Conservation (phyloP, 352 stramenopile genomes). For the Phytophthora litchii region DNA sequence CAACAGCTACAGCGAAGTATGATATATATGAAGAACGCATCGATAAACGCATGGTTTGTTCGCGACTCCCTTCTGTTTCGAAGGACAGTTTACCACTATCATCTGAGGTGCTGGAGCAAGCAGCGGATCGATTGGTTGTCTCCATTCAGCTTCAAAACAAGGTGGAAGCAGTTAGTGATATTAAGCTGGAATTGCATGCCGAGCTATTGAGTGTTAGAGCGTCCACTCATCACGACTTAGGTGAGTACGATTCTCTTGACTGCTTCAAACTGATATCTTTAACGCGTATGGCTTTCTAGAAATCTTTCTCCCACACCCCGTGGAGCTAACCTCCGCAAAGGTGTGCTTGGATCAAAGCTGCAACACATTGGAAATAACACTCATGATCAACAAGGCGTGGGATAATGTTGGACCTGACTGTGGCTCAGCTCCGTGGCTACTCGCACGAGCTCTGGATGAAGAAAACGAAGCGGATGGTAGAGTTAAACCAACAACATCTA, state of each 20-base stretch:
- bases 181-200: conserved; percentile 56
- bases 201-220: conserved; percentile 60
- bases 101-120: conserved; percentile 40
- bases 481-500: neutral
- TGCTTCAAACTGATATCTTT: neutral
- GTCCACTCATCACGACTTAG: conserved; percentile 51
- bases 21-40: conserved; percentile 50
- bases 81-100: conserved; percentile 53
- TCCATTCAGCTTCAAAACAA: conserved; percentile 47
- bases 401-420: conserved; percentile 42
- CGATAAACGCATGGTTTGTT: conserved; percentile 28
- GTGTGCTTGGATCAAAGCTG: conserved; percentile 41
- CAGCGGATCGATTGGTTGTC: conserved; percentile 41
- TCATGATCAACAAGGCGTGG: conserved; percentile 66
- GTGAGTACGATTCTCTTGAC: conserved; percentile 29
- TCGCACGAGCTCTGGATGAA: conserved; percentile 55
- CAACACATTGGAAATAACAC: conserved; percentile 46
- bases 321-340: conserved; percentile 37
- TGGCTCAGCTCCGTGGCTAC: conserved; percentile 71
- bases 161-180: conserved; percentile 32
- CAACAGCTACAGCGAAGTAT: conserved; percentile 39
- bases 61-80: conserved; percentile 37
- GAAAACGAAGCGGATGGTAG: conserved; percentile 22
- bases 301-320: conserved; percentile 73
- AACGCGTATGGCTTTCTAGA: conserved; percentile 18